phyloP scores from a whole-genome alignment of 2,329 filamentous ascomycete genomes.

The Botryotinia calthae region DNA sequence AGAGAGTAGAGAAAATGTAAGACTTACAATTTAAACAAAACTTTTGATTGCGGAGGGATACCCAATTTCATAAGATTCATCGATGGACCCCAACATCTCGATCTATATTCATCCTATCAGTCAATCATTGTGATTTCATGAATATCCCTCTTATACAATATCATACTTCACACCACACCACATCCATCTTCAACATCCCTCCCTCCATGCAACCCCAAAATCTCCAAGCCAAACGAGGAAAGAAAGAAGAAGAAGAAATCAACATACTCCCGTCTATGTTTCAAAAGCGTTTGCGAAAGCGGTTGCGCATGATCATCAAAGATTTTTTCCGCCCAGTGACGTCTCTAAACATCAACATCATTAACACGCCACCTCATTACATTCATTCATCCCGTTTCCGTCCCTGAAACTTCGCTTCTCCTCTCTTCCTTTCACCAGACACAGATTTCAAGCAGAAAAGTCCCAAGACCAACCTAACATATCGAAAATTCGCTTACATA shows the following conservation, averaged over 20 bases:
- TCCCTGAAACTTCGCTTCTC: background rate
- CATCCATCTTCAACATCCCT: no score
- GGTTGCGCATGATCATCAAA: slow-evolving; percentile 54
- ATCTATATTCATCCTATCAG: slow-evolving; percentile 40
- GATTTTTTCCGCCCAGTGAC: slow-evolving; percentile 61
- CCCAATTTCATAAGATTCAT: slow-evolving; percentile 45
- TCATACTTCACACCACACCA: background rate
- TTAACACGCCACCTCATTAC: background rate
- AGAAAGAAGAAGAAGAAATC: background rate
- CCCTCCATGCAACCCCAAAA: no score
- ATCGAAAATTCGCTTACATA: slow-evolving; percentile 20
- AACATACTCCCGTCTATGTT: slow-evolving; percentile 43
- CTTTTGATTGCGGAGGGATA: slow-evolving; percentile 49
- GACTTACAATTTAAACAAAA: slow-evolving; percentile 54
- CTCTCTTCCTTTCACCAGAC: background rate
- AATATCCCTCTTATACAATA: slow-evolving; percentile 17
- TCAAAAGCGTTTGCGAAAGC: slow-evolving; percentile 51
- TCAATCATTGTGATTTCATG: slow-evolving; percentile 20
- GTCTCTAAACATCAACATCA: slow-evolving; percentile 40
- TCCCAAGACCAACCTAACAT: slow-evolving; percentile 7
- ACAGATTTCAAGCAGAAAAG: slow-evolving; percentile 13
- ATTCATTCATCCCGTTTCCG: accelerated
- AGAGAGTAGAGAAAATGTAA: background rate
- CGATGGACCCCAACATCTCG: slow-evolving; percentile 48
- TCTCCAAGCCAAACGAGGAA: background rate